Evolutionary conservation across 768 basidiomycete species (phyloP), one percentile per base, ranked within the genome.

Genomic region (Termitomyces sp.): DNA sequence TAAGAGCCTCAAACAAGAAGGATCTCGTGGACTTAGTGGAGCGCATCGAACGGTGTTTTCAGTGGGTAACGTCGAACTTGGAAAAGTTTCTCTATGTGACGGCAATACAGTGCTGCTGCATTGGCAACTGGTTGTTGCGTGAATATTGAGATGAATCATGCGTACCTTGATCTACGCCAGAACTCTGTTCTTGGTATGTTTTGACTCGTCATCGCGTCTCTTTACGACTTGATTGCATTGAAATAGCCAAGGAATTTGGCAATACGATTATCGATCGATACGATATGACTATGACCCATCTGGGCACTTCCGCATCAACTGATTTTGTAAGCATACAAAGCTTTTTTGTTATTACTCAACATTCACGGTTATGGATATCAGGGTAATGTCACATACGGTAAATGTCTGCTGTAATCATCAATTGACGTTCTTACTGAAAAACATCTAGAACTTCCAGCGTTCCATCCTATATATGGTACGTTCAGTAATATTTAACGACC

Each of bases 301-400:
- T 53, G 42, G 71, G 65, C 10, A 71, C 76, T 4, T 73, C 82
- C 17, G 89, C 87, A 3, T 90, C 88, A 5, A 90, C 90, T 9
- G 90, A 92, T 69, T 90, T 91, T 68, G 90, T 90, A 59, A 74
- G 87, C 31, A 31, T 21, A 25, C 75, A 4, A 9, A 34, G 17
- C 41, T 54, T 51, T 31, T 55, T 37, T 37, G 38, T 44, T 47
- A 10, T 40, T 48, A 19, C 45, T 44, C 34, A 57, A 9, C 59
- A 25, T 31, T 43, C 27, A 47, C 31, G 25, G 32, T 32, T 50
- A 29, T 37, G 21, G 31, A 56, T 55, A 3, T 52, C 66, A 91
- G 89, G 90, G 90, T 1, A 90, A 91, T 60, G 82, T 92, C 50
- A 81, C 86, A 42, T 84, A 87, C 62, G 81, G 89, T 82, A 60